Percentiles rank a stretch among this genome's conserved stretches.
Conservation (phyloP, 2,329 filamentous ascomycete genomes). For the Cladorrhinum sp. region DNA sequence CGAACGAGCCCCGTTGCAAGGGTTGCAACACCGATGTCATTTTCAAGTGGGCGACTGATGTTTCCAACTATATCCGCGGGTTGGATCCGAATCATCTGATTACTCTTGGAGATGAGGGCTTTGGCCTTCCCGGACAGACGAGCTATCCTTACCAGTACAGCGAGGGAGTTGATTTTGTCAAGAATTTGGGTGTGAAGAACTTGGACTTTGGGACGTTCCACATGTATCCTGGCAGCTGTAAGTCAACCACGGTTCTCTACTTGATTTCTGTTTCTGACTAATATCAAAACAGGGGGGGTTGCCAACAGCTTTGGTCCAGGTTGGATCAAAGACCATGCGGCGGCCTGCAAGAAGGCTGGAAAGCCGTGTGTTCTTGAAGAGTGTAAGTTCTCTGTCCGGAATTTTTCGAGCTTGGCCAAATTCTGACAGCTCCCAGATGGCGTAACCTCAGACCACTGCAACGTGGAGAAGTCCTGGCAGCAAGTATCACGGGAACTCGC, state of each 20-base stretch:
- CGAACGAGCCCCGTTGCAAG: slow-evolving; percentile 58
- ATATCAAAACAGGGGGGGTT: slow-evolving; percentile 29
- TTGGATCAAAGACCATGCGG: slow-evolving; percentile 39
- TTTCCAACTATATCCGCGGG: slow-evolving; percentile 59
- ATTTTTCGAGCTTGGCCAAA: background rate
- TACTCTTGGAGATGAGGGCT: slow-evolving; percentile 56
- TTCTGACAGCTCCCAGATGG: slow-evolving; percentile 25
- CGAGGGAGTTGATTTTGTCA: slow-evolving; percentile 30
- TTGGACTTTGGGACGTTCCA: slow-evolving; percentile 48
- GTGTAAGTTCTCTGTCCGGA: slow-evolving; percentile 32
- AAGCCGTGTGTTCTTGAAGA: slow-evolving; percentile 42
- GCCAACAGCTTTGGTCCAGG: slow-evolving; percentile 35
- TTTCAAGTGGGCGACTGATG: slow-evolving; percentile 55
- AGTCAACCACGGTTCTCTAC: slow-evolving; percentile 14
- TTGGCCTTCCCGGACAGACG: slow-evolving; percentile 28
- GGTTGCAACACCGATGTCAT: slow-evolving; percentile 57
- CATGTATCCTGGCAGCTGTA: slow-evolving; percentile 38
- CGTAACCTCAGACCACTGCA: slow-evolving; percentile 25
- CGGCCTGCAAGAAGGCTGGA: slow-evolving; percentile 38
- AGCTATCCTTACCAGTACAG: slow-evolving; percentile 26
- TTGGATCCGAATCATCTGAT: slow-evolving; percentile 61
- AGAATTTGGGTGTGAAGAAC: slow-evolving; percentile 37
- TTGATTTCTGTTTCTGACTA: background rate
- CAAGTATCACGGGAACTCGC: slow-evolving; percentile 31
- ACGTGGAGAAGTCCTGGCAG: slow-evolving; percentile 32